Base-by-base conservation (phyloP, 257 asterid species). In the Solanum chilense region DNA sequence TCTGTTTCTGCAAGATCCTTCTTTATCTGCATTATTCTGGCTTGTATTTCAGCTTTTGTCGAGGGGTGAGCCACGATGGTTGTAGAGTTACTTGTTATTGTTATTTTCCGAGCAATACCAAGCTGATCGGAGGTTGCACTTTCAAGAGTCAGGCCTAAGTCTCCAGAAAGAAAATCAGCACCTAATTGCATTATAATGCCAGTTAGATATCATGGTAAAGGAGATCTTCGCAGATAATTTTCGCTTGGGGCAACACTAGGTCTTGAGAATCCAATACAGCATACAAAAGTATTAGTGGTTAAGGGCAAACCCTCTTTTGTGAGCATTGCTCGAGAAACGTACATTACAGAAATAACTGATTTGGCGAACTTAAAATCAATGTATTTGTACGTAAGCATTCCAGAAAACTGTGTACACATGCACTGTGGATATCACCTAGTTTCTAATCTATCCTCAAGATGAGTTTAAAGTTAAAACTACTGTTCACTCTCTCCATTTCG, bases 41-140 rank as follows among this genome's bases (percentile, higher is more conserved):
- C 99, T 88, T 97, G 95, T 85, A 93, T 91, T 92, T 97, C 99
- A 85, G 96, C 95, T 91, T 95, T 96, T 47, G 96, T 95, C 35
- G 98, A 95, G 81, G 98, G 96, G 84, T 97, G 98, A 33, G 99
- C 99, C 89, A 97, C 93, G 70, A 95, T 92, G 81, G 98, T 96
- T 44, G 99, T 95, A 70, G 90, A 91, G 49, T 88, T 93, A 90
- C 93, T 91, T 39, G 98, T 92, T 82, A 94, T 88, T 64, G 93
- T 92, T 89, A 96, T 92, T 92, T 93, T 95, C 88, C 86, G 95
- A 64, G 98, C 99, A 91, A 97, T 93, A 75, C 99, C 99, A 89
- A 97, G 99, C 95, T 97, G 99, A 92, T 97, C 99, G 49, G 99
- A 97, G 52, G 99, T 95, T 86, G 95, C 95, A 86, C 88, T 86